phyloP scores from a whole-genome alignment of 371 early-diverging fungal genomes.

The Lichtheimia ornata region DNA sequence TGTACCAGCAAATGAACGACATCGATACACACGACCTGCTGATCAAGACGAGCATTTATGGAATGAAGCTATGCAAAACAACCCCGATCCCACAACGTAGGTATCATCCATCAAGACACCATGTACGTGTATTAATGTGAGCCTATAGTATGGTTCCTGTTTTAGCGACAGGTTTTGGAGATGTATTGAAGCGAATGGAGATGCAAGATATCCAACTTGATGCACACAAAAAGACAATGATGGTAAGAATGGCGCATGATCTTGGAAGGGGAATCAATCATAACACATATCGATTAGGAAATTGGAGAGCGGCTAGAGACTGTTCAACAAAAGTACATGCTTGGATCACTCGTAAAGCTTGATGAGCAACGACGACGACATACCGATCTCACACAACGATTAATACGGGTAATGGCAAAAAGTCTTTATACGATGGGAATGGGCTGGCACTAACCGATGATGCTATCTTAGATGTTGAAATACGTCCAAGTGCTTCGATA shows the following conservation, averaged over 20 bases:
- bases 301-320: constrained; percentile 29
- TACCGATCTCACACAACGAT: constrained; percentile 15
- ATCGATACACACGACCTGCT: constrained; percentile 73
- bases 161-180: constrained; percentile 88
- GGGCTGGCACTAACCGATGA: neutral
- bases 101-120: neutral
- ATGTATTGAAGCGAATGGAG: constrained; percentile 80
- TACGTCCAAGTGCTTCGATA: constrained; percentile 28
- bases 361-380: constrained; percentile 44
- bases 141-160: constrained; percentile 83
- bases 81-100: constrained; percentile 82
- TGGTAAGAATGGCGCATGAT: constrained; percentile 10
- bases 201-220: constrained; percentile 66
- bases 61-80: constrained; percentile 80
- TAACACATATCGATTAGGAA: constrained; percentile 19
- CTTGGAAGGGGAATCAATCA: neutral
- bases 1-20: constrained; percentile 80
- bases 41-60: constrained; percentile 73
- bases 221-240: constrained; percentile 29
- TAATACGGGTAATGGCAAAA: constrained; percentile 16
- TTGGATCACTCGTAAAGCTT: constrained; percentile 32
- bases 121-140: neutral
- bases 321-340: constrained; percentile 29
- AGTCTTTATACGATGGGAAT: neutral
- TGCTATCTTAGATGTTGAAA: constrained; percentile 15